These are phyloP conservation scores for Leccinum fibrillosum DNA, from an alignment of 768 basidiomycete species.

Conservation along the genomic window DNA sequence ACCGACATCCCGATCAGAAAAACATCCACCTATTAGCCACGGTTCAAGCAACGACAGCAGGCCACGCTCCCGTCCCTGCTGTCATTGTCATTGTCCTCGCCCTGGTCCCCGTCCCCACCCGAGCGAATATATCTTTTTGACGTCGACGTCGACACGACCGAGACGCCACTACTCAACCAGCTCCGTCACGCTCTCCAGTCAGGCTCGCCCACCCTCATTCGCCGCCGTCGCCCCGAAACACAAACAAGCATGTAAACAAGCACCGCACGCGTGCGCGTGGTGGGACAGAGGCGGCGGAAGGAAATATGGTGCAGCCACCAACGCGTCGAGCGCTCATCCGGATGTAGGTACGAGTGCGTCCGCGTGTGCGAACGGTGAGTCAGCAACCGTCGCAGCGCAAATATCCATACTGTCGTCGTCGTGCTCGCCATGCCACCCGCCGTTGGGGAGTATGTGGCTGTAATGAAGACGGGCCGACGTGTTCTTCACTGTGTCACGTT, in stretches of 20 bases:
- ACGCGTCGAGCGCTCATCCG: background rate
- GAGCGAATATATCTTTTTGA: background rate
- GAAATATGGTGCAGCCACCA: constrained; percentile 28
- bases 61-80: constrained; percentile 13
- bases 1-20: constrained; percentile 14
- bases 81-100: too few species aligned
- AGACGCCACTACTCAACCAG: background rate
- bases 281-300: constrained; percentile 36
- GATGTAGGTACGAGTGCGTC: background rate
- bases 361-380: background rate
- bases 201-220: constrained; percentile 47
- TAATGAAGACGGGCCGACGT: constrained; percentile 51
- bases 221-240: constrained; percentile 54
- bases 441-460: constrained; percentile 29
- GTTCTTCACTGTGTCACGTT: constrained; percentile 38
- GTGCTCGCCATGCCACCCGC: constrained; percentile 31
- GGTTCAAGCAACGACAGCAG: constrained; percentile 23
- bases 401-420: constrained; percentile 5
- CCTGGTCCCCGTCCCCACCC: constrained; percentile 13
- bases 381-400: background rate
- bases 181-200: constrained; percentile 22
- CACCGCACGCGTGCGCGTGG: constrained; percentile 23
- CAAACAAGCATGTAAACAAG: constrained; percentile 57
- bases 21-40: constrained; percentile 25
- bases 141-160: background rate